Percentiles rank a stretch among this genome's conserved stretches.
phyloP scores from a whole-genome alignment of 768 basidiomycete genomes.

The Amanita pallidorosea region DNA sequence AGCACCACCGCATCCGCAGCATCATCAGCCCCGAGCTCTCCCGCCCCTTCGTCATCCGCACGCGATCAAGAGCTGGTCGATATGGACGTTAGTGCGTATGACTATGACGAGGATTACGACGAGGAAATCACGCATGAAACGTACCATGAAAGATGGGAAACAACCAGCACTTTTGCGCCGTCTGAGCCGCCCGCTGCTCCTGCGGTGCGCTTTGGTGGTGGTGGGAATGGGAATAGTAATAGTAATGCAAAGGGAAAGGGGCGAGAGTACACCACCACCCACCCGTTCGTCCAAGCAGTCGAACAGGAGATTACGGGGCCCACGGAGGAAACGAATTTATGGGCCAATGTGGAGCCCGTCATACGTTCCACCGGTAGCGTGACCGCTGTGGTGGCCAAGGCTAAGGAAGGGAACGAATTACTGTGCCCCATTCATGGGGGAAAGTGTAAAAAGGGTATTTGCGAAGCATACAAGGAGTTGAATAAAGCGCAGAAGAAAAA shows the following conservation, averaged over 20 bases:
- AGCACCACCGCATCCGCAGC: neutral
- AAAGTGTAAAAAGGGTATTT: constrained; percentile 1
- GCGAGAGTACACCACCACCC: neutral
- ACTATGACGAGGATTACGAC: neutral
- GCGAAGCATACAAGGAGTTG: neutral
- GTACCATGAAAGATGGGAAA: neutral
- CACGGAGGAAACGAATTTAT: neutral
- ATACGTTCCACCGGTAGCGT: neutral
- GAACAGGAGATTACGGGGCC: neutral
- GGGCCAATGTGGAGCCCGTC: neutral
- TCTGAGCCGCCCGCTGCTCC: neutral
- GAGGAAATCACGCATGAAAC: neutral
- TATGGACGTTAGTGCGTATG: neutral
- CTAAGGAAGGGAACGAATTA: neutral
- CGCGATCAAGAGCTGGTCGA: neutral
- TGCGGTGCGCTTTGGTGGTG: neutral
- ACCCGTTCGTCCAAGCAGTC: neutral
- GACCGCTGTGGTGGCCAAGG: neutral
- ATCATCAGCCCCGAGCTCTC: constrained; percentile 1
- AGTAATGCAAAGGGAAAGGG: neutral
- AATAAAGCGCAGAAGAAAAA: neutral
- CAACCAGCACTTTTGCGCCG: neutral
- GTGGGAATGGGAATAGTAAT: neutral
- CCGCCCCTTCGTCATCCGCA: neutral
- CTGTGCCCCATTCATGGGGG: neutral